Base-by-base conservation (phyloP, 2,329 filamentous ascomycete genomes). In the Clathrospora elynae region DNA sequence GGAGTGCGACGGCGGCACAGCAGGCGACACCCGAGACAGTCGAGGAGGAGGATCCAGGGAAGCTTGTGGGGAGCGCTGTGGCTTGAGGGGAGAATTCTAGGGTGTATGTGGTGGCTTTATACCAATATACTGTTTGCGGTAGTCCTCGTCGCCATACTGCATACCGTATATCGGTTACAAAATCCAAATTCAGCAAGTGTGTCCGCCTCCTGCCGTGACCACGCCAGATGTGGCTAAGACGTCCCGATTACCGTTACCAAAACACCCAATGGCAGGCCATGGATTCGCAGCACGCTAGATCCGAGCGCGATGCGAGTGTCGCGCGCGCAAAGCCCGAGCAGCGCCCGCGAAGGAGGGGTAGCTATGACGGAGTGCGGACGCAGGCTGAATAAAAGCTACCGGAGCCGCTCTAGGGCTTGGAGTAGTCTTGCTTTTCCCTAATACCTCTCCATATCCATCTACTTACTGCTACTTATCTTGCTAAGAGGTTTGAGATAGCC, bases 331-430 rank as follows among this genome's bases (percentile, higher is more conserved):
- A 3, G 35, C 49, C n/a, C 55, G 57, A 55, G 33, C 40, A 44
- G 52, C 33, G 40, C 36, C 59, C 59, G 61, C 35, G 49, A 49
- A 31, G 36, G 59, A 59, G 51, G 53, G 54, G 59, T 53, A 51
- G 14, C 25, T n/a, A n/a, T 12, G n/a, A n/a, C 25, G 13, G 25
- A n/a, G 57, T 60, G 55, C n/a, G n/a, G n/a, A n/a, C n/a, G n/a
- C n/a, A n/a, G n/a, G n/a, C n/a, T n/a, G n/a, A 51, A 54, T 47
- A 59, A 62, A 58, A 56, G 55, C 46, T 48, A 35, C 42, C 45
- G 52, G 49, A 57, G 51, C 51, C 49, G 57, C 57, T 58, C 54
- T 36, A 51, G 24, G 22, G 31, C 24, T 30, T 51, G 35, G 28
- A 45, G 28, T 47, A 42, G 44, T 37, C 40, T 44, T 33, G 35